Conservation (phyloP, 2,329 filamentous ascomycete species). For the Talaromyces funiculosus region DNA sequence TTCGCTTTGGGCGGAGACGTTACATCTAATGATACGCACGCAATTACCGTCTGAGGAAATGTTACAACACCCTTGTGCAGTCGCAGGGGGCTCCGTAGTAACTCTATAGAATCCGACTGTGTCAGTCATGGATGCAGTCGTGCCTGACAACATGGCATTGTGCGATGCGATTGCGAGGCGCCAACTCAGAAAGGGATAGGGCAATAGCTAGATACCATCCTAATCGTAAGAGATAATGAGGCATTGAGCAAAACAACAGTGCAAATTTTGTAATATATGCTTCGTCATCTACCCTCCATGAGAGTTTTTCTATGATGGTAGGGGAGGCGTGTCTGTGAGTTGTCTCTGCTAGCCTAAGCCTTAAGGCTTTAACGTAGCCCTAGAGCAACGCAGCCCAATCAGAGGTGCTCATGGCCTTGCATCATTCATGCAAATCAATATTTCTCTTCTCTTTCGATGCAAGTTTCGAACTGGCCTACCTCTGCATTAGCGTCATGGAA, state of each 20-base stretch:
- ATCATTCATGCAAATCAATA: background rate
- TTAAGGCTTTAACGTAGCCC: background rate
- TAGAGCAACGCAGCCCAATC: background rate
- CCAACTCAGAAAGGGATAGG: background rate
- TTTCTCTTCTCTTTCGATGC: slow-evolving; percentile 3
- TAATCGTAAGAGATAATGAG: background rate
- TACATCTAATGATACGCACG: background rate
- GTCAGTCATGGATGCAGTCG: slow-evolving; percentile 14
- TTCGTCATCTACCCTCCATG: background rate
- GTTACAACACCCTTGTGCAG: background rate
- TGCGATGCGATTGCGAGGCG: slow-evolving; percentile 7
- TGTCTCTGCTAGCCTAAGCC: slow-evolving; percentile 9
- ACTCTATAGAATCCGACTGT: background rate
- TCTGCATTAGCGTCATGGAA: slow-evolving; percentile 8
- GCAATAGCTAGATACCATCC: background rate
- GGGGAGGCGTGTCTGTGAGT: slow-evolving; percentile 8
- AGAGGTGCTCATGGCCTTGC: background rate
- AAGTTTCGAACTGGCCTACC: background rate
- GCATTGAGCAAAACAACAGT: background rate
- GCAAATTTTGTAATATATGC: background rate
- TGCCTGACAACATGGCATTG: slow-evolving; percentile 14
- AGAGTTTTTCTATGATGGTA: background rate
- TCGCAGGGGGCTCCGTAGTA: background rate
- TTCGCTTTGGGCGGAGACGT: background rate
- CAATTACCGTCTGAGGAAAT: background rate